A percentile compares a stretch with the other conserved stretches of the same genome.
These are phyloP conservation scores for Trametes sanguinea DNA, from an alignment of 768 basidiomycete genomes.

Conservation along the genomic window DNA sequence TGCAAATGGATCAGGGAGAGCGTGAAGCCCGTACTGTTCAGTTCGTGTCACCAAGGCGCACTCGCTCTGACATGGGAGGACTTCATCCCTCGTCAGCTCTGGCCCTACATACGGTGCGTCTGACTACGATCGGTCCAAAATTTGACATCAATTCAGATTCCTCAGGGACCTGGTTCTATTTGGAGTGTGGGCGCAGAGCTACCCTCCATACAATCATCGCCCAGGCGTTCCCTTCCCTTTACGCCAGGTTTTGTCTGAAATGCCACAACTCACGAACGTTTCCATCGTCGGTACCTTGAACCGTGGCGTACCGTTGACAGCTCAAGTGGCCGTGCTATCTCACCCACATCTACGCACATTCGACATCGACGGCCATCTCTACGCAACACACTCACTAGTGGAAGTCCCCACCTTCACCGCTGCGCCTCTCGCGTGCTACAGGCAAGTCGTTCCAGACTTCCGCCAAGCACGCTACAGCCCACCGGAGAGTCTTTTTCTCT, in stretches of 20 bases:
- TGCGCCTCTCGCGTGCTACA: neutral
- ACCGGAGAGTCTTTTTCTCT: neutral
- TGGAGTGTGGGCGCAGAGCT: too few relatives aligned
- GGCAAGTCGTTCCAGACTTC: neutral
- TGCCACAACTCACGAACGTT: neutral
- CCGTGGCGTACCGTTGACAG: neutral
- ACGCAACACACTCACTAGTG: too few relatives aligned
- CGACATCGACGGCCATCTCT: neutral
- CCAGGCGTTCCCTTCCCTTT: too few relatives aligned
- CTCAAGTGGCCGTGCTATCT: neutral
- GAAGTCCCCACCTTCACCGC: neutral
- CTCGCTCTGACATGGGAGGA: neutral
- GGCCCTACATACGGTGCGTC: neutral
- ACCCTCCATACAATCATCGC: too few relatives aligned
- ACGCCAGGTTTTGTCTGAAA: neutral
- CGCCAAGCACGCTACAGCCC: neutral
- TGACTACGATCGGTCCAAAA: neutral
- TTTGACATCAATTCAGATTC: too few relatives aligned
- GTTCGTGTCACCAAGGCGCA: neutral
- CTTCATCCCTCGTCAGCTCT: neutral
- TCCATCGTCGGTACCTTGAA: neutral
- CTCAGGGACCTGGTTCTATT: too few relatives aligned
- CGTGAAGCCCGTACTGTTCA: neutral
- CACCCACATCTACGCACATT: neutral
- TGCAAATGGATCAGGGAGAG: neutral